These are phyloP conservation scores for Coemansia javaensis DNA, from an alignment of 192 early-diverging fungal species.

Conservation along the genomic window DNA sequence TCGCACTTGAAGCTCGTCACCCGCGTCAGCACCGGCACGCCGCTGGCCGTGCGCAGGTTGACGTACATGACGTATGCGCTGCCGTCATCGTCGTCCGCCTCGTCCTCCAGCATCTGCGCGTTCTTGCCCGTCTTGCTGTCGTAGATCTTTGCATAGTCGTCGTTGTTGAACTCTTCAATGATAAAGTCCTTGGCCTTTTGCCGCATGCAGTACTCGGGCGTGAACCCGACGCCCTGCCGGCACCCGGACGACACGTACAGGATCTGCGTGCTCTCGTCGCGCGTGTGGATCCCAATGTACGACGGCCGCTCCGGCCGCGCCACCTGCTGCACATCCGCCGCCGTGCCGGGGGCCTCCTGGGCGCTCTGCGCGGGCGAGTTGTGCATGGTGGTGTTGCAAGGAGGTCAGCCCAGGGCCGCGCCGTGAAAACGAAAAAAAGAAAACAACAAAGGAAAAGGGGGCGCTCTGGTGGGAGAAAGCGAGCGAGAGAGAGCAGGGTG, in stretches of 20 bases:
- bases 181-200: conserved; percentile 24
- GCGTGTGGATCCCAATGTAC: conserved; percentile 34
- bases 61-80: conserved; percentile 42
- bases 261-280: conserved; percentile 23
- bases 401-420: too few relatives aligned
- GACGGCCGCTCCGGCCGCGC: conserved; percentile 7
- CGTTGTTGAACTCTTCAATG: conserved; percentile 22
- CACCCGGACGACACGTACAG: conserved; percentile 40
- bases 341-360: too few relatives aligned
- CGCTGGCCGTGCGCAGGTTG: conserved; percentile 18
- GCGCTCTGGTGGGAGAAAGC: too few relatives aligned
- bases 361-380: neutral
- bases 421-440: too few relatives aligned
- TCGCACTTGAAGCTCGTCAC: conserved; percentile 39
- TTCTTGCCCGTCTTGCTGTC: conserved; percentile 15
- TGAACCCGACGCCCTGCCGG: conserved; percentile 29
- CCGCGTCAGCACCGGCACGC: conserved; percentile 16
- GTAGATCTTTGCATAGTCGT: conserved; percentile 33
- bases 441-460: too few relatives aligned
- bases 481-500: too few relatives aligned
- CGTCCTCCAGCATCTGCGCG: conserved; percentile 10
- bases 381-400: too few relatives aligned
- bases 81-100: conserved; percentile 33
- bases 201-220: conserved; percentile 18
- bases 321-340: too few relatives aligned